phyloP scores from a whole-genome alignment of 495 filamentous ascomycete genomes.

The Penicillium canariense region DNA sequence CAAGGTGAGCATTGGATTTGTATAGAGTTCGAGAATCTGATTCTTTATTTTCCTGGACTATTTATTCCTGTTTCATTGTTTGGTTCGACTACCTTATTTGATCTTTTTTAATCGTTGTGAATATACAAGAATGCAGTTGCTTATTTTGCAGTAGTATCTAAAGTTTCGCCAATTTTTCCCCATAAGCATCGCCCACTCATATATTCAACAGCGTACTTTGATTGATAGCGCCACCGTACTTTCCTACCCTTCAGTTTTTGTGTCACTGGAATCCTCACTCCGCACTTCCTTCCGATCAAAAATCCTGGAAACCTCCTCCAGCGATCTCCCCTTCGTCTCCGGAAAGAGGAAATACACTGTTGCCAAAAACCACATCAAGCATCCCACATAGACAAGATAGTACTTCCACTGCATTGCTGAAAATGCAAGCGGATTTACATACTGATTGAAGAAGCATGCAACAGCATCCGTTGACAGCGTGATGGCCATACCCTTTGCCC shows the following conservation, averaged over 20 bases:
- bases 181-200: background rate
- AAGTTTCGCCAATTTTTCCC: background rate
- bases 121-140: background rate
- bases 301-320: constrained; percentile 62
- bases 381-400: constrained; percentile 59
- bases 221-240: background rate
- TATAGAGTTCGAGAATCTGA: too few species aligned
- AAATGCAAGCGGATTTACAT: constrained; percentile 59
- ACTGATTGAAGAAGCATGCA: constrained; percentile 56
- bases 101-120: too few species aligned
- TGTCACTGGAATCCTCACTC: constrained; percentile 2
- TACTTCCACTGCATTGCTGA: constrained; percentile 52
- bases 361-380: constrained; percentile 51
- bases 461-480: constrained; percentile 58
- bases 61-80: too few species aligned
- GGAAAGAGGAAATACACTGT: constrained; percentile 66
- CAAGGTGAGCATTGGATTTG: too few species aligned
- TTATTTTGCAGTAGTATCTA: background rate
- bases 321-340: constrained; percentile 63
- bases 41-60: too few species aligned
- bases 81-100: too few species aligned
- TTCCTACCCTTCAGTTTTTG: background rate
- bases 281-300: constrained; percentile 40
- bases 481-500: constrained; percentile 68
- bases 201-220: background rate